Percentiles rank a stretch among this genome's conserved stretches.
Conservation (phyloP, 176 grass and related monocot species). For the Raddia guianensis region DNA sequence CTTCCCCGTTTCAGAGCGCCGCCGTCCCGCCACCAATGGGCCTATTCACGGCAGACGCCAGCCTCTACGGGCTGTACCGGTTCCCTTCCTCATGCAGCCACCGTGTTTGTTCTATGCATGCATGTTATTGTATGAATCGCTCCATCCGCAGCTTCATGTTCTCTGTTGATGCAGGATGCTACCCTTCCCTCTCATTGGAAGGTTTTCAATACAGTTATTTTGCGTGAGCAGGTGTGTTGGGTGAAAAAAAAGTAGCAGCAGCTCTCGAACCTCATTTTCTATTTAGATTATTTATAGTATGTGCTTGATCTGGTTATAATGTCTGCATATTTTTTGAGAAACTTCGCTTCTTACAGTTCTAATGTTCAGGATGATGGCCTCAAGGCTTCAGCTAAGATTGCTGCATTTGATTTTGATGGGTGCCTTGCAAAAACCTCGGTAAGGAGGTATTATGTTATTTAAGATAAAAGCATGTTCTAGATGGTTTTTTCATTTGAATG, state of each 20-base stretch:
- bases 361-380: slow-evolving; percentile 62
- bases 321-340: neutral
- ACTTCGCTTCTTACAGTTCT: slow-evolving; percentile 21
- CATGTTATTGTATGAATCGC: too few species aligned
- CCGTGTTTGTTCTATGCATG: too few species aligned
- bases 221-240: slow-evolving; percentile 59
- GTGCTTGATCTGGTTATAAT: neutral
- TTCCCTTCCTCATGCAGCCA: too few species aligned
- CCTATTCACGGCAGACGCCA: too few species aligned
- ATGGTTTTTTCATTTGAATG: slow-evolving; percentile 22
- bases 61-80: too few species aligned
- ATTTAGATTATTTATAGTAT: neutral
- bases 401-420: slow-evolving; percentile 97
- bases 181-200: slow-evolving; percentile 80
- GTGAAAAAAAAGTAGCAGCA: neutral
- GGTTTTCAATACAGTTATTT: slow-evolving; percentile 80
- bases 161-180: slow-evolving; percentile 52
- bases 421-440: slow-evolving; percentile 84
- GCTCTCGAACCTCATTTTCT: neutral
- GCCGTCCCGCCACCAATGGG: too few species aligned
- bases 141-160: slow-evolving; percentile 12
- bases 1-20: too few species aligned
- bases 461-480: neutral
- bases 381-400: slow-evolving; percentile 84
- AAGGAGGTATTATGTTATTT: slow-evolving; percentile 60